These are phyloP conservation scores for Boletus sp. DNA, from an alignment of 1,284 basidiomycete genomes.

Conservation along the genomic window DNA sequence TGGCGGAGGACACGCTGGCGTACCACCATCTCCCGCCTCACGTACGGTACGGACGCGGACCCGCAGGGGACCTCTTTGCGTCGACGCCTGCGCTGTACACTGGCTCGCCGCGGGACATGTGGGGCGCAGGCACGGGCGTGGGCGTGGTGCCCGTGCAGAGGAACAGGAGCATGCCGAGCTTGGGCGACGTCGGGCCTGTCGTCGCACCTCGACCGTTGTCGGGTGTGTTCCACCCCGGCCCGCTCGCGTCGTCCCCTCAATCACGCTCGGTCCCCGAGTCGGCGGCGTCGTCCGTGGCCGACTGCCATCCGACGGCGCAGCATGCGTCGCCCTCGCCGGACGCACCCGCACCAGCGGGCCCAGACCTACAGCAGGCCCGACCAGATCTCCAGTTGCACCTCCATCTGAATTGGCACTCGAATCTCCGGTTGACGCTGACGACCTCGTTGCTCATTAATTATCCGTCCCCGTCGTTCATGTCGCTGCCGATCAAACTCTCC, in stretches of 20 bases:
- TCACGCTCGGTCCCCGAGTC: slow-evolving; percentile 8
- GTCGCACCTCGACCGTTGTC: slow-evolving; percentile 20
- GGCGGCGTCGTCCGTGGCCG: slow-evolving; percentile 14
- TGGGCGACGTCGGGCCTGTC: slow-evolving; percentile 35
- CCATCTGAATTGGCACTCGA: slow-evolving; percentile 71
- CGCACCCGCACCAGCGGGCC: background rate
- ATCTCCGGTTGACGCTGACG: slow-evolving; percentile 78
- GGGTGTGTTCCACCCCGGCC: slow-evolving; percentile 37
- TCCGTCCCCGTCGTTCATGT: slow-evolving; percentile 93
- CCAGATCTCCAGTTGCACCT: slow-evolving; percentile 77
- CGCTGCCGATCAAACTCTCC: slow-evolving; percentile 87
- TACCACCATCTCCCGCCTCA: slow-evolving; percentile 70
- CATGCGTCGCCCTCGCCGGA: slow-evolving; percentile 14
- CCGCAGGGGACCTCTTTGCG: slow-evolving; percentile 53
- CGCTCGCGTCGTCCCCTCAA: slow-evolving; percentile 39
- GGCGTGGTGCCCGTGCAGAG: slow-evolving; percentile 24
- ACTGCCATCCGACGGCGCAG: slow-evolving; percentile 14
- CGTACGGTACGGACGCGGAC: slow-evolving; percentile 58
- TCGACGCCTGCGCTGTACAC: slow-evolving; percentile 48
- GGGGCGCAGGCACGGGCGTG: slow-evolving; percentile 43
- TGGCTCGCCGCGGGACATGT: slow-evolving; percentile 43
- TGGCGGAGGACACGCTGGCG: slow-evolving; percentile 53
- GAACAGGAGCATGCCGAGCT: slow-evolving; percentile 32
- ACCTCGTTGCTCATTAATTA: slow-evolving; percentile 96
- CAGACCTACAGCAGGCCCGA: slow-evolving; percentile 31